Conservation (phyloP, 176 grass and related monocot genomes). For the Raddia distichophylla region DNA sequence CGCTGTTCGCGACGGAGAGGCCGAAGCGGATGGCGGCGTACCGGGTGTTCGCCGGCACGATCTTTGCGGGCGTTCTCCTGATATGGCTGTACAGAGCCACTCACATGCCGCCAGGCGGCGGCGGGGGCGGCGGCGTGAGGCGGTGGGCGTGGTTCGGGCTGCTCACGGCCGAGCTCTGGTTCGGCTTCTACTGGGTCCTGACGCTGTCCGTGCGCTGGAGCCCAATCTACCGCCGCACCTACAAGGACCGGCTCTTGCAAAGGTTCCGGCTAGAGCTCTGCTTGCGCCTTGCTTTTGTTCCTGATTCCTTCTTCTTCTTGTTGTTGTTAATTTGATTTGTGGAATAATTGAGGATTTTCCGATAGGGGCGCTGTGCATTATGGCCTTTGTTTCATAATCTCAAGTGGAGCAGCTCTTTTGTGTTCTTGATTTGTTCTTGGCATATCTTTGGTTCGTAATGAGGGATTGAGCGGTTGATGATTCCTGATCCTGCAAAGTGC, state of each 20-base stretch:
- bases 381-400: neutral
- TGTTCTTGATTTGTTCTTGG: neutral
- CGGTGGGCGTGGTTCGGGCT: constrained; percentile 78
- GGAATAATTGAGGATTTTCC: neutral
- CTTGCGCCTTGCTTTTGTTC: neutral
- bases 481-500: neutral
- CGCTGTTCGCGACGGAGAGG: constrained; percentile 56
- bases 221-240: constrained; percentile 56
- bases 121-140: constrained; percentile 29
- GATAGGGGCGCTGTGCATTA: neutral
- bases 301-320: neutral
- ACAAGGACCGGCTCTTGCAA: constrained; percentile 53
- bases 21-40: constrained; percentile 50
- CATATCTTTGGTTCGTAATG: neutral
- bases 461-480: neutral
- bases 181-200: constrained; percentile 79
- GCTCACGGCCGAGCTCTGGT: constrained; percentile 69
- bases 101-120: constrained; percentile 44
- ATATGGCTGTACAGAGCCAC: constrained; percentile 72
- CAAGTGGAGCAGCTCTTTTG: neutral
- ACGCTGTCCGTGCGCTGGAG: constrained; percentile 72
- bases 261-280: constrained; percentile 32
- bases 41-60: constrained; percentile 54
- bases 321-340: neutral
- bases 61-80: constrained; percentile 51